Percentiles rank a stretch among this genome's conserved stretches.
phyloP scores from a whole-genome alignment of 441 rosid species.

The Cnidoscolus chayamansa region DNA sequence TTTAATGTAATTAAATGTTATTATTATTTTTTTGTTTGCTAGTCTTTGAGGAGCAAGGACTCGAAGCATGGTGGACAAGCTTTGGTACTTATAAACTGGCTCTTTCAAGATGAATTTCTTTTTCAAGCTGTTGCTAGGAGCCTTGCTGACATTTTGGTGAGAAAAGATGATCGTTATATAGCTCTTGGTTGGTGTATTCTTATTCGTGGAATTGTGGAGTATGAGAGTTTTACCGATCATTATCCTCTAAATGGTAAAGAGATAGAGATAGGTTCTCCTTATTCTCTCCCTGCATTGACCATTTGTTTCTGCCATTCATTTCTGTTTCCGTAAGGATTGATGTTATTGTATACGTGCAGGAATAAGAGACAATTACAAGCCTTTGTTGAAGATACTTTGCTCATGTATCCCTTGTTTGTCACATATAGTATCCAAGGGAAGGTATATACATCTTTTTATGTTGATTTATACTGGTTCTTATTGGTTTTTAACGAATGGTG shows the following conservation, averaged over 20 bases:
- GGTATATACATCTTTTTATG: conserved; percentile 42
- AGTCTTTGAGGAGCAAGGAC: conserved; percentile 67
- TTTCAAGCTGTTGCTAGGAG: conserved; percentile 46
- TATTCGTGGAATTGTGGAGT: conserved; percentile 58
- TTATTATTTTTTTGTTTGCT: conserved; percentile 1
- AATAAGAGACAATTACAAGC: conserved; percentile 53
- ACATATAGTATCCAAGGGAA: conserved; percentile 49
- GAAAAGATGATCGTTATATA: conserved; percentile 65
- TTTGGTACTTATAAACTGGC: conserved; percentile 60
- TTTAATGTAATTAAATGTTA: not conserved
- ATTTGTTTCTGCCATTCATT: not conserved
- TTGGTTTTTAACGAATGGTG: not conserved
- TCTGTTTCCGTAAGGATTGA: conserved; percentile 15
- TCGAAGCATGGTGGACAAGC: conserved; percentile 48
- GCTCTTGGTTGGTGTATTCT: conserved; percentile 90
- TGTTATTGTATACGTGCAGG: conserved; percentile 36
- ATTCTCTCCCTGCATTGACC: conserved; percentile 3
- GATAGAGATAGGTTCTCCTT: conserved; percentile 1
- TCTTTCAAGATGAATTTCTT: conserved; percentile 64
- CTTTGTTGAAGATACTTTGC: conserved; percentile 57
- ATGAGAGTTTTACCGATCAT: conserved; percentile 45
- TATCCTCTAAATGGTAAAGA: conserved; percentile 50
- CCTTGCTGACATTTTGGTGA: conserved; percentile 43
- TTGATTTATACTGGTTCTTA: conserved; percentile 12
- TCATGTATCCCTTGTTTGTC: conserved; percentile 51